phyloP scores from a whole-genome alignment of 139 green algal genomes.

The Nannochloris sp. region DNA sequence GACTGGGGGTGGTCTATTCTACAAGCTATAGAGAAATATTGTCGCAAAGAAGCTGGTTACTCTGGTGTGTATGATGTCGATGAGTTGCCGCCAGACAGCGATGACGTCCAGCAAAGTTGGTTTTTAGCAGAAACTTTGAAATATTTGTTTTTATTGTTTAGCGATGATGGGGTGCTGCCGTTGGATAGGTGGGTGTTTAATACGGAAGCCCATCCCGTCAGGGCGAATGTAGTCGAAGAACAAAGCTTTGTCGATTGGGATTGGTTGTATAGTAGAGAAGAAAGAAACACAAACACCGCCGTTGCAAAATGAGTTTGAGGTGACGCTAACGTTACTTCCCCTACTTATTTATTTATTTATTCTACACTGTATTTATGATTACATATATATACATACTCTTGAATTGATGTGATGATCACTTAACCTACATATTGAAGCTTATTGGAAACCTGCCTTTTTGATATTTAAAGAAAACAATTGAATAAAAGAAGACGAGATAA shows the following conservation, averaged over 20 bases:
- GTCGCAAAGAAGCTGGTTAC: conserved; percentile 50
- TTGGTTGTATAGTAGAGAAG: neutral
- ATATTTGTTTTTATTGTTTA: conserved; percentile 74
- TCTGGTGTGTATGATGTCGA: conserved; percentile 53
- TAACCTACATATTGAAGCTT: too few species aligned
- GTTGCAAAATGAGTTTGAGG: neutral
- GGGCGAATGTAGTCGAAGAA: neutral
- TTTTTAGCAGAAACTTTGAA: conserved; percentile 80
- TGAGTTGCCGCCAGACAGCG: conserved; percentile 19
- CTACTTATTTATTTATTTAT: too few species aligned
- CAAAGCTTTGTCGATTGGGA: neutral
- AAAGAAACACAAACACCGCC: neutral
- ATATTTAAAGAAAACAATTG: too few species aligned
- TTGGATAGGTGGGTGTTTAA: conserved; percentile 78
- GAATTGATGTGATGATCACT: too few species aligned
- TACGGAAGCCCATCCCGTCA: conserved; percentile 73
- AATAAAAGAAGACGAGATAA: too few species aligned
- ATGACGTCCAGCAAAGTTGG: conserved; percentile 71
- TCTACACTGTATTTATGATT: too few species aligned
- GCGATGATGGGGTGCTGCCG: conserved; percentile 28
- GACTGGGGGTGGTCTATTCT: conserved; percentile 71
- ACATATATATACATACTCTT: too few species aligned
- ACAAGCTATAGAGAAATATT: conserved; percentile 51
- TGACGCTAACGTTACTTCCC: too few species aligned
- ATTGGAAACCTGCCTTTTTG: too few species aligned